Evolutionary conservation across 1,284 basidiomycete genomes (phyloP).

Genomic region (Ganoderma meredithae): DNA sequence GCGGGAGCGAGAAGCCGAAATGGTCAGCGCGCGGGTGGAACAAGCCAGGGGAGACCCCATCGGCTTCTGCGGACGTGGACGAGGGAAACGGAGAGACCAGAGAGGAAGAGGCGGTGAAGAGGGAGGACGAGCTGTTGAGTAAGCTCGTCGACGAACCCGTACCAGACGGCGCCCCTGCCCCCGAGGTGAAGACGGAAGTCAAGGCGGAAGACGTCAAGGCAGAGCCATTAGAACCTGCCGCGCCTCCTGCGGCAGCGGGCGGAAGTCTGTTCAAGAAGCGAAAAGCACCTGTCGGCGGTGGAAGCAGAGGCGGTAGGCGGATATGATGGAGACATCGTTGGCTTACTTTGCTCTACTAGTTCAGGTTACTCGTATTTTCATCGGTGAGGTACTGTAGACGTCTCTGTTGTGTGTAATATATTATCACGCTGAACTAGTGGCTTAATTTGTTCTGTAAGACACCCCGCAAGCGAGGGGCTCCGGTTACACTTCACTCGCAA

Average conservation of each 20-base stretch:
- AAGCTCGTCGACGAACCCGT: conserved; percentile 3
- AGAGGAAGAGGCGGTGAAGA: conserved; percentile 23
- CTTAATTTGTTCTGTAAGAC: not conserved
- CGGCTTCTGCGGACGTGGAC: conserved; percentile 12
- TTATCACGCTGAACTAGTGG: not conserved
- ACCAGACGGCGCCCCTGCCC: conserved; percentile 10
- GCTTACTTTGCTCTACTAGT: not conserved
- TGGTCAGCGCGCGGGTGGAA: conserved; percentile 51
- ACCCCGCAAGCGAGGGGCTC: not conserved
- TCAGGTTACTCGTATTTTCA: not conserved
- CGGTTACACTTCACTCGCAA: not conserved
- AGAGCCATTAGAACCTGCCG: conserved; percentile 28
- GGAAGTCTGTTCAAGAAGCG: conserved; percentile 54
- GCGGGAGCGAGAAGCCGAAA: conserved; percentile 38
- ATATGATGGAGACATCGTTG: conserved; percentile 15
- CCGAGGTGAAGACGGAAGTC: conserved; percentile 27
- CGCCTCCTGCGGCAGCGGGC: conserved; percentile 31
- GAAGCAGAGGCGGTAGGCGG: conserved; percentile 42
- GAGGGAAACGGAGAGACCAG: conserved; percentile 19
- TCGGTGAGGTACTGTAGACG: not conserved
- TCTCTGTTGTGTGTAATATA: not conserved
- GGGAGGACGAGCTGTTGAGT: conserved; percentile 1
- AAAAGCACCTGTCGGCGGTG: conserved; percentile 44
- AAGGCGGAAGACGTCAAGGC: conserved; percentile 31
- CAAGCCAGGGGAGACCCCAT: conserved; percentile 38